Evolutionary conservation across 2,329 filamentous ascomycete genomes (phyloP).

Genomic region (Fusarium concolor): DNA sequence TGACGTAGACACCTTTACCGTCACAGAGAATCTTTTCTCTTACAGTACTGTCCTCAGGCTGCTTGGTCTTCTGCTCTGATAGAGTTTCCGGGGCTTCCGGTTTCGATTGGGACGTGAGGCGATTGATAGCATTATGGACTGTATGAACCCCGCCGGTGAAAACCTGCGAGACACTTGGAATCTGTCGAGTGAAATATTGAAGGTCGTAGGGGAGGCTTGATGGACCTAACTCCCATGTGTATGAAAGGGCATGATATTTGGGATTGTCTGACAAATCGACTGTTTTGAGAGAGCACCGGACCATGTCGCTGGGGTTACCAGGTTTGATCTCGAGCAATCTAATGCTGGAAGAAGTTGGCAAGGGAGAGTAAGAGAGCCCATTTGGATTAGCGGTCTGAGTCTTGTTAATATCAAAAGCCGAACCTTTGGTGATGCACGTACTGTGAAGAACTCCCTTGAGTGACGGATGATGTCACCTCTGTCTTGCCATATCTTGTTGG

Average conservation of each 20-base stretch:
- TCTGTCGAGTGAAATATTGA: background rate
- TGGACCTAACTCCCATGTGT: background rate
- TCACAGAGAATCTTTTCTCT: background rate
- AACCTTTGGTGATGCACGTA: background rate
- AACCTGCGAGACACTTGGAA: background rate
- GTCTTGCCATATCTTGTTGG: background rate
- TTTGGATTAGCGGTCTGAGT: fast-evolving
- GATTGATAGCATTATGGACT: background rate
- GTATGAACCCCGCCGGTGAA: background rate
- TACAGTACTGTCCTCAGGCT: background rate
- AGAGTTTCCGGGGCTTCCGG: background rate
- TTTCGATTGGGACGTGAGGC: background rate
- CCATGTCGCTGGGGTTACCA: background rate
- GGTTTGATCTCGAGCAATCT: background rate
- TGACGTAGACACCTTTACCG: background rate
- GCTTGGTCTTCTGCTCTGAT: background rate
- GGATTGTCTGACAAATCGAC: background rate
- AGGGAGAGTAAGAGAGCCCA: fast-evolving
- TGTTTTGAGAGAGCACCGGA: background rate
- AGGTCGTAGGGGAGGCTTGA: background rate
- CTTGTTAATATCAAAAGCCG: fast-evolving
- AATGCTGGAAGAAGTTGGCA: background rate
- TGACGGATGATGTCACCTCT: slow-evolving; percentile 1
- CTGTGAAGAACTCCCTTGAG: background rate
- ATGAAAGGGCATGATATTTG: background rate